phyloP scores from a whole-genome alignment of 2,329 filamentous ascomycete species.

The Colletotrichum simmondsii region DNA sequence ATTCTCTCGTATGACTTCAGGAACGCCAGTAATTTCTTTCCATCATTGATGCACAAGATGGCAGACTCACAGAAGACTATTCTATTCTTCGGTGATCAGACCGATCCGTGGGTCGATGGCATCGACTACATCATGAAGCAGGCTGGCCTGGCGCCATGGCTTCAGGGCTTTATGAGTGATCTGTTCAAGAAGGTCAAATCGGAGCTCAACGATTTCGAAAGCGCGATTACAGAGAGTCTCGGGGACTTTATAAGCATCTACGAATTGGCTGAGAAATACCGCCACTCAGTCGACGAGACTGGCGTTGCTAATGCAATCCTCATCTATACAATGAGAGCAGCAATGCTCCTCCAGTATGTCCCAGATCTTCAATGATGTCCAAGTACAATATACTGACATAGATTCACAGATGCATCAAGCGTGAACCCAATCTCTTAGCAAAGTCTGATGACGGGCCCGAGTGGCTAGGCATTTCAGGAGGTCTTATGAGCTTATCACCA shows the following conservation, averaged over 20 bases:
- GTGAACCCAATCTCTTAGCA: neutral
- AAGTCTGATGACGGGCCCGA: neutral
- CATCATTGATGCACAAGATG: too few relatives aligned
- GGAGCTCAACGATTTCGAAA: neutral
- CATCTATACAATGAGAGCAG: neutral
- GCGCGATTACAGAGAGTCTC: neutral
- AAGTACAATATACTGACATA: neutral
- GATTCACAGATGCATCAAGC: neutral
- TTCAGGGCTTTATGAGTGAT: neutral
- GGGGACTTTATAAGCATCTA: neutral
- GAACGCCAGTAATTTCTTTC: too few relatives aligned
- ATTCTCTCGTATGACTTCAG: too few relatives aligned
- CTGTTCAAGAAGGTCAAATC: neutral
- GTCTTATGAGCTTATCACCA: neutral
- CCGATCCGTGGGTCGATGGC: conserved; percentile 6
- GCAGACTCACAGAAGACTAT: neutral
- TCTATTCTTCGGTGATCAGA: conserved; percentile 1
- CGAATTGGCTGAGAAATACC: neutral
- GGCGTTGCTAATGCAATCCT: neutral
- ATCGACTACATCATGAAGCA: neutral
- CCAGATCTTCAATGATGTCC: too few relatives aligned
- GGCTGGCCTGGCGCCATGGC: neutral
- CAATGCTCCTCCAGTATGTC: neutral
- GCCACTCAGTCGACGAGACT: neutral
- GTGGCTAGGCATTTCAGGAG: conserved; percentile 11